Conservation (phyloP, 352 stramenopile species). For the Pythium insidiosum region DNA sequence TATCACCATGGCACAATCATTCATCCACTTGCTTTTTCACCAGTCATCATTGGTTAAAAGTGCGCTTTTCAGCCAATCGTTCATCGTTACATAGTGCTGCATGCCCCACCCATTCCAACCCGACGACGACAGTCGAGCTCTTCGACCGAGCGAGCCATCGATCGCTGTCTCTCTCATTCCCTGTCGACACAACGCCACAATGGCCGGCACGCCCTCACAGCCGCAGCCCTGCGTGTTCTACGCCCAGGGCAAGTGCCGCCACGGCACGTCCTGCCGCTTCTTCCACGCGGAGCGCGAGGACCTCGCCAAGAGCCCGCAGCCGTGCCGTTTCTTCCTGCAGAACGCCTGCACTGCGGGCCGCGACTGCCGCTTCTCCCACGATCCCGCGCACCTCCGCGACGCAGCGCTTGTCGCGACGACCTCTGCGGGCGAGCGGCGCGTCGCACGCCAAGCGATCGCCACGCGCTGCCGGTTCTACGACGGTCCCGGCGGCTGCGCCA, state of each 20-base stretch:
- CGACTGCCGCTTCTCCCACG: conserved; percentile 61
- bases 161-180: background rate
- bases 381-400: conserved; percentile 12
- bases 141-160: background rate
- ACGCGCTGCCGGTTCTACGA: conserved; percentile 8
- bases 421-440: background rate
- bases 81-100: no score
- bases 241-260: conserved; percentile 57
- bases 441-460: no score
- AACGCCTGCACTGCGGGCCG: conserved; percentile 50
- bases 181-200: background rate
- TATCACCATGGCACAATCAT: no score
- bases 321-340: conserved; percentile 72
- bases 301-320: conserved; percentile 23
- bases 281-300: conserved; percentile 39
- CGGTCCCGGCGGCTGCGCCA: background rate
- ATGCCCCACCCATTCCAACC: conserved; percentile 6
- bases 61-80: no score
- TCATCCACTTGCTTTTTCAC: no score
- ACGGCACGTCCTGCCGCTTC: conserved; percentile 58
- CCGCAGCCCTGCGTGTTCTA: conserved; percentile 61
- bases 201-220: conserved; percentile 8
- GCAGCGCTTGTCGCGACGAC: background rate
- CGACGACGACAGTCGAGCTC: background rate
- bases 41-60: no score